Evolutionary conservation across 495 filamentous ascomycete species (phyloP).

Genomic region (Hapsidospora chrysogenum): DNA sequence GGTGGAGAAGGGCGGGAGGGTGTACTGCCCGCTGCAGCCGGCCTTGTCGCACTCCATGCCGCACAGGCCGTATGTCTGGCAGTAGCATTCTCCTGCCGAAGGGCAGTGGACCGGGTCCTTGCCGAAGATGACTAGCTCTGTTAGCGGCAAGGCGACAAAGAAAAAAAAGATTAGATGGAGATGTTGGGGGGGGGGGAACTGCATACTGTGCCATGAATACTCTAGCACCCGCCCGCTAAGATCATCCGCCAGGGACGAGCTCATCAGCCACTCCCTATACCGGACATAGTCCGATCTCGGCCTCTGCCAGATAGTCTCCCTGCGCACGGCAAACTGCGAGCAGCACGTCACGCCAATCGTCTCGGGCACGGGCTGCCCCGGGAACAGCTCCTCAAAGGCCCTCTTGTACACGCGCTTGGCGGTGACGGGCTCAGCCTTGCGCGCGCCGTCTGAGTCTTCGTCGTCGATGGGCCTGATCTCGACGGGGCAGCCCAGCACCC

Average conservation of each 20-base stretch:
- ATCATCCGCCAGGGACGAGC: conserved; percentile 38
- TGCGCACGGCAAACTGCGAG: conserved; percentile 51
- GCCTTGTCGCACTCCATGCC: conserved; percentile 17
- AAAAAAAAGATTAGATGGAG: no score
- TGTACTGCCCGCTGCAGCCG: conserved; percentile 15
- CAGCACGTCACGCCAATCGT: conserved; percentile 45
- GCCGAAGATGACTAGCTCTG: conserved; percentile 25
- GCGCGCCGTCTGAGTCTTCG: conserved; percentile 5
- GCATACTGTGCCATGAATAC: conserved; percentile 57
- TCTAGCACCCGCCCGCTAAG: conserved; percentile 50
- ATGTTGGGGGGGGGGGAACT: no score
- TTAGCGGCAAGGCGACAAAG: conserved; percentile 6
- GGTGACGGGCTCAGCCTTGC: not conserved
- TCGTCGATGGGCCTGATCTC: conserved; percentile 31
- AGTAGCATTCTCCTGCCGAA: conserved; percentile 39
- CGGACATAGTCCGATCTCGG: conserved; percentile 34
- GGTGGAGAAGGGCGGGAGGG: conserved; percentile 12
- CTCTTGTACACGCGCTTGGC: conserved; percentile 21
- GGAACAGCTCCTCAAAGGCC: conserved; percentile 40
- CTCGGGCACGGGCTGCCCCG: conserved; percentile 19
- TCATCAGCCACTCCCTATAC: conserved; percentile 42
- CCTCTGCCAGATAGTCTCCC: conserved; percentile 29
- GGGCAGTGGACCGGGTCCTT: conserved; percentile 38
- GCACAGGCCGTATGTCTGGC: conserved; percentile 46
- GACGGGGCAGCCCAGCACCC: conserved; percentile 41